Conservation (phyloP, 1,139 yeast genomes). For the Candida sanyaensis region DNA sequence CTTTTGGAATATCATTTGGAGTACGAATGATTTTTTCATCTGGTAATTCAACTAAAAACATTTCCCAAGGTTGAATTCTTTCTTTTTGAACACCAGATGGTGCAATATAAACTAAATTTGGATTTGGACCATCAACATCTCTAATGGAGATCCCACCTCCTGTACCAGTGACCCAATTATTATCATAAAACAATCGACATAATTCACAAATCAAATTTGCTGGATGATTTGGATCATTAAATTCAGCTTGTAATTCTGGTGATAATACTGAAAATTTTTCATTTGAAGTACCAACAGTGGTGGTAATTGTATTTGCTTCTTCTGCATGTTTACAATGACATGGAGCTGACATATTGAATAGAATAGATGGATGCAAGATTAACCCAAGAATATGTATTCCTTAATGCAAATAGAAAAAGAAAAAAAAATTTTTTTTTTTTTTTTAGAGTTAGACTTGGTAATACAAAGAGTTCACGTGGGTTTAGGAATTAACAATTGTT, state of each 20-base stretch:
- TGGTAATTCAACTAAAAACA: conserved; percentile 71
- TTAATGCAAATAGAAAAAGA: no score
- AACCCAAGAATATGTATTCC: no score
- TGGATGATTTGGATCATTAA: conserved; percentile 66
- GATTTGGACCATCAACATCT: conserved; percentile 47
- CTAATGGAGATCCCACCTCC: conserved; percentile 93
- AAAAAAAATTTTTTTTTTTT: no score
- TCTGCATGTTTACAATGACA: conserved; percentile 17
- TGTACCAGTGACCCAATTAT: conserved; percentile 94
- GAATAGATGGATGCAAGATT: no score
- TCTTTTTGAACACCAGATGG: conserved; percentile 98
- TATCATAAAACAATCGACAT: conserved; percentile 73
- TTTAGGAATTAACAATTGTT: no score
- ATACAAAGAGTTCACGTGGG: no score
- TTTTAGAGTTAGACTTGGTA: no score
- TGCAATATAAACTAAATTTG: conserved; percentile 68
- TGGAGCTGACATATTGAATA: conserved; percentile 18
- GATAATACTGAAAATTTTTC: conserved; percentile 5
- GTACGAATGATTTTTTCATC: conserved; percentile 57
- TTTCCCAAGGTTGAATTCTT: conserved; percentile 75
- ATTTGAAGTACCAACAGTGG: background rate
- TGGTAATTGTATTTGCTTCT: background rate
- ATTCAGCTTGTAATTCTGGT: conserved; percentile 16
- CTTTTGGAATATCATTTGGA: conserved; percentile 52
- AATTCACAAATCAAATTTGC: conserved; percentile 84